Base-by-base conservation (phyloP, 768 basidiomycete genomes). In the Termitomyces sp. region DNA sequence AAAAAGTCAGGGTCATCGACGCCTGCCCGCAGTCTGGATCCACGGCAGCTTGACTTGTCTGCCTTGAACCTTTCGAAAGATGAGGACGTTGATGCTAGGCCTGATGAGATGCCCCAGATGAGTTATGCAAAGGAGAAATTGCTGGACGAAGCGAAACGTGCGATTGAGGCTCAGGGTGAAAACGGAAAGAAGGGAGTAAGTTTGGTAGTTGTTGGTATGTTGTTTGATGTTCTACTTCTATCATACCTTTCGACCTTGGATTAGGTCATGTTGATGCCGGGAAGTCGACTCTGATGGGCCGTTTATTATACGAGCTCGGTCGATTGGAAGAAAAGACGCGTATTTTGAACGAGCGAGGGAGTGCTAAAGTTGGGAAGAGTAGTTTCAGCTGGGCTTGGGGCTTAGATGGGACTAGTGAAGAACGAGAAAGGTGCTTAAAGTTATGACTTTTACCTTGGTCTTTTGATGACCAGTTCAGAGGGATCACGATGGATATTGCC, bases 321-420 rank as follows among this genome's bases (percentile, higher is more conserved):
- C 79, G 82, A 62, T 68, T 98, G 50, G 89, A 90, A 59, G 94
- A 98, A 66, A 94, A 92, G 72, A 86, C 86, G 16, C 83, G 86
- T 54, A 73, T 82, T 40, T 84, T 87, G 13, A 98, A 96, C 67
- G 94, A 98, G 71, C 78, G 94, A 60, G 94, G 90, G 36, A 95
- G 93, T 61, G 85, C 78, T 58, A 94, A 90, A 69, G 84, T 85
- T 2, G 97, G 97, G 0, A 99, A 99, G 73, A 82, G 88, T 59
- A 96, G 93, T 64, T 99, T 99, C 67, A 92, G 90, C 57, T 98
- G 95, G 88, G 97, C 97, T 11, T 99, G 97, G 97, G 90, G 92
- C 41, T 76, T 99, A 35, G 97, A 99, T 68, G 95, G 93, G 4
- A 88, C 93, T 3, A 77, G 80, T 0, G 97, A 98, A 73, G 97